These are phyloP conservation scores for Haematococcus lacustris DNA, from an alignment of 139 green algal species.

Conservation along the genomic window DNA sequence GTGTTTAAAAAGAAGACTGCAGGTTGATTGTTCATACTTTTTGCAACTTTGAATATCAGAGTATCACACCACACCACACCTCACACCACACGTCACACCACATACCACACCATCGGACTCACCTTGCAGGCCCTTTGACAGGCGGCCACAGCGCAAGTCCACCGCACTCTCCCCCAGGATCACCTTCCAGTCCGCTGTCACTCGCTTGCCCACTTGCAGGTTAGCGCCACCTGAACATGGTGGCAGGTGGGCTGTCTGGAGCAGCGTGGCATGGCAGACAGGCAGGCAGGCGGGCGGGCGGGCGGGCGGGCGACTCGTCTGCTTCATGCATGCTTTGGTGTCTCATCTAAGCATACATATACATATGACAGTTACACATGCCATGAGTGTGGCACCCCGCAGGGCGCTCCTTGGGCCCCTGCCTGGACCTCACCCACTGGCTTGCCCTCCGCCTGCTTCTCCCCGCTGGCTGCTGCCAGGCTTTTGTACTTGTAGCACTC, in stretches of 20 bases:
- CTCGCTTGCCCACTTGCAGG: constrained; percentile 15
- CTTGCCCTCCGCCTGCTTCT: constrained; percentile 28
- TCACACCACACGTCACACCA: not conserved
- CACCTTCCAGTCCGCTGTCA: constrained; percentile 40
- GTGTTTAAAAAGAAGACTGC: no score
- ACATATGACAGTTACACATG: not conserved
- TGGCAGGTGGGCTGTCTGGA: no score
- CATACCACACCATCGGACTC: not conserved
- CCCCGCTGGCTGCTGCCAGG: not conserved
- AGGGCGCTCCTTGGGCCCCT: not conserved
- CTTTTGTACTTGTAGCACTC: constrained; percentile 34
- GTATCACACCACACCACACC: no score
- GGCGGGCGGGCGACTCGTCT: no score
- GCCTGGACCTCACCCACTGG: not conserved
- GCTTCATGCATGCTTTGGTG: not conserved
- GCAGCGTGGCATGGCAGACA: no score
- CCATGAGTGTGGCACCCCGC: not conserved
- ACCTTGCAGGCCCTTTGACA: constrained; percentile 2
- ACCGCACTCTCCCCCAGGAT: constrained; percentile 45
- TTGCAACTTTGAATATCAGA: no score
- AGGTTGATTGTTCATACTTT: no score
- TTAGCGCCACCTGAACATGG: no score
- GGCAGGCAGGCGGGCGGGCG: no score
- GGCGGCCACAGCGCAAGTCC: constrained; percentile 30
- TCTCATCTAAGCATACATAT: not conserved